phyloP scores from a whole-genome alignment of 2,329 filamentous ascomycete genomes.

The Dryadomyces quercus-mongolicae region DNA sequence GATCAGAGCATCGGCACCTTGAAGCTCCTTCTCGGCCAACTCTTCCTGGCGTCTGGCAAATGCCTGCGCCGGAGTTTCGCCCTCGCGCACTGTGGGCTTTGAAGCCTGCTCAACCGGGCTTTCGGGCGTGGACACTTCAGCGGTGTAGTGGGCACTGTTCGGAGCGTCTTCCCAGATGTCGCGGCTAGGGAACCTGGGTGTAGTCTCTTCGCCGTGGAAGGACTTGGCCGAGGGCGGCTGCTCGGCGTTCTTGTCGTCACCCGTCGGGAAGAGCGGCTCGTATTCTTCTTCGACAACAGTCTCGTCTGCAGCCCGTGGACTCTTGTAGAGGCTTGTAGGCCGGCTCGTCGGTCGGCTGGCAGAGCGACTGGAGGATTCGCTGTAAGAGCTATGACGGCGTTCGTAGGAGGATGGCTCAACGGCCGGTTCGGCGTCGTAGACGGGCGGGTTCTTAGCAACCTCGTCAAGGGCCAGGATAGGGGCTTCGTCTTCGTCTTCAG shows the following conservation, averaged over 20 bases:
- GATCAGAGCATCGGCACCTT: slow-evolving; percentile 7
- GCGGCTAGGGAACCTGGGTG: slow-evolving; percentile 75
- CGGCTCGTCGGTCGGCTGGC: slow-evolving; percentile 27
- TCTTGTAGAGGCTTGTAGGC: slow-evolving; percentile 50
- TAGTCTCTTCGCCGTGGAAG: slow-evolving; percentile 39
- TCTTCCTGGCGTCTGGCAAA: slow-evolving; percentile 57
- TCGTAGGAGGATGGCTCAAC: slow-evolving; percentile 58
- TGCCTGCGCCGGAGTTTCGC: slow-evolving; percentile 47
- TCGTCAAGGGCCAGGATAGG: slow-evolving; percentile 88
- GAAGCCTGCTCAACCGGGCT: slow-evolving; percentile 19
- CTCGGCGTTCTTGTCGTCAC: slow-evolving; percentile 39
- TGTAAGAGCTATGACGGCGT: slow-evolving; percentile 46
- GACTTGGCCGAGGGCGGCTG: slow-evolving; percentile 23
- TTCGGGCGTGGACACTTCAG: slow-evolving; percentile 77
- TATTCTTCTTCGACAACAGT: slow-evolving; percentile 72
- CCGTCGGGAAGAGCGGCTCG: slow-evolving; percentile 84
- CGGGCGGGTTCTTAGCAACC: slow-evolving; percentile 58
- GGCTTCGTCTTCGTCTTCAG: slow-evolving; percentile 47
- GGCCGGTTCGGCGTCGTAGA: slow-evolving; percentile 63
- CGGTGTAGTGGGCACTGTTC: slow-evolving; percentile 64
- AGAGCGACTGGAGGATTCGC: slow-evolving; percentile 16
- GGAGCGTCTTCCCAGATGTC: slow-evolving; percentile 97
- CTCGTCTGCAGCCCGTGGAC: slow-evolving; percentile 37
- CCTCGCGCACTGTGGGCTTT: slow-evolving; percentile 23
- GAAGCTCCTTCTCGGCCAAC: slow-evolving; percentile 38